Conservation (phyloP, 2,329 filamentous ascomycete species). For the Botrytis pseudocinerea region DNA sequence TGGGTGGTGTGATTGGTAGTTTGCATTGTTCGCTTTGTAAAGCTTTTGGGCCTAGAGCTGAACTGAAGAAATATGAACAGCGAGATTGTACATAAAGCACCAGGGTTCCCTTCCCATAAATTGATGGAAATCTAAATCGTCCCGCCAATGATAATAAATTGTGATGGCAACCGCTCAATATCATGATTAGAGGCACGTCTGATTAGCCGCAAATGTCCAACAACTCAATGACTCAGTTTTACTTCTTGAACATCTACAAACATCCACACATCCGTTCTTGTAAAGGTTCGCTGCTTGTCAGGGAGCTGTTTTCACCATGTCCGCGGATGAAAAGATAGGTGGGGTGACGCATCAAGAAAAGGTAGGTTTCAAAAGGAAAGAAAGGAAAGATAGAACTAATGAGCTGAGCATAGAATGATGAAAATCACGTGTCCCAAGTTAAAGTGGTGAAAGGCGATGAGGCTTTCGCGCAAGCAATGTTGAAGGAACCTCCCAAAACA, state of each 20-base stretch:
- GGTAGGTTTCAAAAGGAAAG: not conserved
- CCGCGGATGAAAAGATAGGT: not conserved
- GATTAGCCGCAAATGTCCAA: not conserved
- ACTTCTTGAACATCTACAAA: not conserved
- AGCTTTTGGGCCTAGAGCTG: not conserved
- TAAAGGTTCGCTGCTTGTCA: not conserved
- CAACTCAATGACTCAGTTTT: not conserved
- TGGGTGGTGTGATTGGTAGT: not conserved
- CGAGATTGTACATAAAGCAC: not conserved
- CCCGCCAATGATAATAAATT: not conserved
- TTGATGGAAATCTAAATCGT: not conserved
- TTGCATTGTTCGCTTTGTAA: not conserved
- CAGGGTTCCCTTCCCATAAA: not conserved
- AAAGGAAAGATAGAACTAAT: not conserved
- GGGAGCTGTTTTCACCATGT: not conserved
- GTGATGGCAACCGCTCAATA: not conserved
- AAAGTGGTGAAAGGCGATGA: constrained; percentile 46
- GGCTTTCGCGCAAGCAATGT: constrained; percentile 53
- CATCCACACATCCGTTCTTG: not conserved
- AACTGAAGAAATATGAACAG: not conserved
- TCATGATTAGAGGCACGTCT: not conserved
- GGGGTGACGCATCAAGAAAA: not conserved
- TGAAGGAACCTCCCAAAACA: constrained; percentile 51
- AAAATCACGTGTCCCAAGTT: constrained; percentile 7
- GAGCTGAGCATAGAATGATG: not conserved